Conservation (phyloP, 129 eudicot genomes). For the Lactuca sativa region DNA sequence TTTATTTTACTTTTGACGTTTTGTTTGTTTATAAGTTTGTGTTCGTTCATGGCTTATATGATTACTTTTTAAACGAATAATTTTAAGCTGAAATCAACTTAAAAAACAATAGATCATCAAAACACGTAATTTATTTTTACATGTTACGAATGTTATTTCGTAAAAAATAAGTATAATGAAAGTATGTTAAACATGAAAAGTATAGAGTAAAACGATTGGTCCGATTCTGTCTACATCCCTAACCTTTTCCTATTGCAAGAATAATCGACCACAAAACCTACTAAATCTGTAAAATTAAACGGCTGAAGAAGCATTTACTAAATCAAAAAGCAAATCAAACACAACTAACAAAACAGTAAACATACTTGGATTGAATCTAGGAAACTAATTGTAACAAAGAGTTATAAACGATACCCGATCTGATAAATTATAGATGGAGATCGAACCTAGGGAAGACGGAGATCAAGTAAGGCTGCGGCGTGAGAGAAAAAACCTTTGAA, state of each 20-base stretch:
- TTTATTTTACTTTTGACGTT: too few species aligned
- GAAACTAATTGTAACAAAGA: background rate
- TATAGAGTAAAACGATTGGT: too few species aligned
- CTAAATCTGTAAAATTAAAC: background rate
- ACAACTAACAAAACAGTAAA: background rate
- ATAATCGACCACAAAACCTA: conserved; percentile 4
- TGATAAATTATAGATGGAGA: background rate
- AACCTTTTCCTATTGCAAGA: background rate
- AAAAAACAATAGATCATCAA: too few species aligned
- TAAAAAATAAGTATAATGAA: too few species aligned
- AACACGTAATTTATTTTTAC: too few species aligned
- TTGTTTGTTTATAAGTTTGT: too few species aligned
- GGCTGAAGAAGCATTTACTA: background rate
- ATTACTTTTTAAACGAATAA: too few species aligned
- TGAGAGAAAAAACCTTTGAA: conserved; percentile 3
- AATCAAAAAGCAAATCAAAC: conserved; percentile 4
- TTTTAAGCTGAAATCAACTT: too few species aligned
- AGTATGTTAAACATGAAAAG: too few species aligned
- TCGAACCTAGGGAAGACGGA: conserved; percentile 26
- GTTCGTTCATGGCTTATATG: too few species aligned
- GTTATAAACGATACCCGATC: conserved; percentile 12
- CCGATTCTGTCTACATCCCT: background rate
- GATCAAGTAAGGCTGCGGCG: conserved; percentile 14
- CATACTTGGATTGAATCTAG: background rate
- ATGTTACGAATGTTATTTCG: too few species aligned